Evolutionary conservation across 805 yeast species (phyloP).

Genomic region (Ogataea populi-albae): DNA sequence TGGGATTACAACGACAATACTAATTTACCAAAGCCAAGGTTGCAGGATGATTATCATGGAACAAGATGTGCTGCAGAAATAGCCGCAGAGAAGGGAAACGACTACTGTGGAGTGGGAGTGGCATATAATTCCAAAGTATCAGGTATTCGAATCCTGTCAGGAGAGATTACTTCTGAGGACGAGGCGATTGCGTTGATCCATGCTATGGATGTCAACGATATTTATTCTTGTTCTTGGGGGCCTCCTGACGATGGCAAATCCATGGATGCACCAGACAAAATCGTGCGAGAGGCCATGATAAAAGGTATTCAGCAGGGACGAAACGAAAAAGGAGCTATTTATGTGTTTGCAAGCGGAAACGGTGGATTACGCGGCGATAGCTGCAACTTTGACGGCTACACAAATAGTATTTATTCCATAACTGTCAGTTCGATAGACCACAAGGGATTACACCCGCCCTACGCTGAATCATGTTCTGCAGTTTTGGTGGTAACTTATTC

Average conservation of each 20-base stretch:
- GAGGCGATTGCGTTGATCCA: slow-evolving; percentile 88
- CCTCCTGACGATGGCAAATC: slow-evolving; percentile 91
- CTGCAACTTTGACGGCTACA: slow-evolving; percentile 96
- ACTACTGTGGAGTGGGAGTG: slow-evolving; percentile 94
- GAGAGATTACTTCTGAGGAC: slow-evolving; percentile 74
- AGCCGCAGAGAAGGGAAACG: slow-evolving; percentile 79
- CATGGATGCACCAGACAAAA: slow-evolving; percentile 75
- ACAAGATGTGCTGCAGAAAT: slow-evolving; percentile 98
- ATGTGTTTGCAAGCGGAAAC: slow-evolving; percentile 95
- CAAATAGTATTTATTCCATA: slow-evolving; percentile 90
- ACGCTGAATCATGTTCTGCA: slow-evolving; percentile 92
- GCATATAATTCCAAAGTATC: slow-evolving; percentile 84
- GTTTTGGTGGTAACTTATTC: slow-evolving; percentile 91
- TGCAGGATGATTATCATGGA: slow-evolving; percentile 87
- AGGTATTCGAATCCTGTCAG: slow-evolving; percentile 87
- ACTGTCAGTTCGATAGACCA: slow-evolving; percentile 94
- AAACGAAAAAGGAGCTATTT: slow-evolving; percentile 74
- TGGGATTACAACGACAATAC: slow-evolving; percentile 88
- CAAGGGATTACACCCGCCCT: slow-evolving; percentile 80
- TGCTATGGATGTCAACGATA: slow-evolving; percentile 80
- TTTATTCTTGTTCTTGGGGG: slow-evolving; percentile 98
- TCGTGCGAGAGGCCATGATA: slow-evolving; percentile 80
- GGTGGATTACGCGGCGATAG: slow-evolving; percentile 83
- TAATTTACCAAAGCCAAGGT: slow-evolving; percentile 73
- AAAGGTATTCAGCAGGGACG: slow-evolving; percentile 85